phyloP scores from a whole-genome alignment of 2,329 filamentous ascomycete genomes.

The Arachnopeziza araneosa region DNA sequence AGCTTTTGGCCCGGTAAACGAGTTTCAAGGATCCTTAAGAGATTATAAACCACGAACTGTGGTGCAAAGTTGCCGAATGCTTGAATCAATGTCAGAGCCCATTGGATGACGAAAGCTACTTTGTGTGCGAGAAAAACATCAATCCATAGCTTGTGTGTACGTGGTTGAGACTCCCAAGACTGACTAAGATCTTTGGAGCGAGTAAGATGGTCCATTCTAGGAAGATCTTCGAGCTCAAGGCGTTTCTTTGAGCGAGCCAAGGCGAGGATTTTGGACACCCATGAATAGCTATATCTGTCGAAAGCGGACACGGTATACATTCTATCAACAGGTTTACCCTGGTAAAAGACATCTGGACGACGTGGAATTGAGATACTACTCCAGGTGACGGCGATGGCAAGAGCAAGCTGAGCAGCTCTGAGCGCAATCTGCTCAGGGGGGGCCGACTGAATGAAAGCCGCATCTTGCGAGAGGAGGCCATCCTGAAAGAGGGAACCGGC shows the following conservation, averaged over 20 bases:
- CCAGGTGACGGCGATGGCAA: neutral
- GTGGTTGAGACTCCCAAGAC: conserved; percentile 44
- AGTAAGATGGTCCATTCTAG: conserved; percentile 51
- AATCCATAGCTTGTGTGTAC: conserved; percentile 51
- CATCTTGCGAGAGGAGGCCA: conserved; percentile 34
- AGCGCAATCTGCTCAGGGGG: neutral
- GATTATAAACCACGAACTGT: conserved; percentile 61
- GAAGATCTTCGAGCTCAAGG: conserved; percentile 58
- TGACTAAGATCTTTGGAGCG: conserved; percentile 45
- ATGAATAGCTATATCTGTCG: conserved; percentile 59
- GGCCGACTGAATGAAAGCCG: neutral
- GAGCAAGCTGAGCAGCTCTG: neutral
- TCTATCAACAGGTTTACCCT: conserved; percentile 55
- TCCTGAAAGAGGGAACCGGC: conserved; percentile 42
- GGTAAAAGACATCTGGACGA: conserved; percentile 58
- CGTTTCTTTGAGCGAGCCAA: conserved; percentile 48
- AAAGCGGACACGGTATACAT: conserved; percentile 57
- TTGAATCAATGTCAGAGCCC: conserved; percentile 41
- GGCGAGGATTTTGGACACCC: conserved; percentile 51
- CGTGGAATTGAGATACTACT: neutral
- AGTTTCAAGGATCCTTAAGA: conserved; percentile 59
- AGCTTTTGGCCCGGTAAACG: conserved; percentile 41
- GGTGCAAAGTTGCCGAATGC: conserved; percentile 55
- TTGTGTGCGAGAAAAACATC: conserved; percentile 55
- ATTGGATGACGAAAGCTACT: conserved; percentile 51